Conservation (phyloP, 1,139 yeast species). For the Yamadazyma sp. region DNA sequence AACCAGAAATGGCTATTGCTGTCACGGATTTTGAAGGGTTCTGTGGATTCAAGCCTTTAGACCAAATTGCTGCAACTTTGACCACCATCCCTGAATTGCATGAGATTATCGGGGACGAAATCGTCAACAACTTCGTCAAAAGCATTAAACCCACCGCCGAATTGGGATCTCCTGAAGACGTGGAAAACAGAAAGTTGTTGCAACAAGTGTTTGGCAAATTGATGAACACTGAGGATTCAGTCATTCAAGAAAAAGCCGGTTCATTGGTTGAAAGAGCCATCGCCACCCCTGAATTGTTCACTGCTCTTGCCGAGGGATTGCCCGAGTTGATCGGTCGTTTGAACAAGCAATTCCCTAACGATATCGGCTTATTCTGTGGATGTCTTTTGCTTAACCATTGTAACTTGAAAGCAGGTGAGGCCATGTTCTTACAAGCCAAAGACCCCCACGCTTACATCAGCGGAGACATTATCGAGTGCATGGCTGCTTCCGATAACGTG, state of each 20-base stretch:
- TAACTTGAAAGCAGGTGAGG: constrained; percentile 83
- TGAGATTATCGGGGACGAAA: constrained; percentile 64
- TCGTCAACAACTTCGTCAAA: constrained; percentile 50
- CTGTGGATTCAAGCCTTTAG: constrained; percentile 94
- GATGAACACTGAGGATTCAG: constrained; percentile 70
- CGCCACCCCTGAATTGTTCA: constrained; percentile 48
- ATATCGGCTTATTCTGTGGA: constrained; percentile 94
- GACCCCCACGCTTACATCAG: constrained; percentile 97
- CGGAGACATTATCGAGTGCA: constrained; percentile 97
- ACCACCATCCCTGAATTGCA: constrained; percentile 72
- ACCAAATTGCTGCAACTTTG: constrained; percentile 68
- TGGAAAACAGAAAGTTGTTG: constrained; percentile 58
- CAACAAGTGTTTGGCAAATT: constrained; percentile 75
- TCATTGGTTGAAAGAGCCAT: constrained; percentile 63
- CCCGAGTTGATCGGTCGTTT: constrained; percentile 74
- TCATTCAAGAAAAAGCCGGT: constrained; percentile 55
- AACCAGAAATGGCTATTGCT: constrained; percentile 99
- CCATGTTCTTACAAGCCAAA: constrained; percentile 93
- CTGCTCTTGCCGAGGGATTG: constrained; percentile 45
- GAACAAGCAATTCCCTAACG: constrained; percentile 86
- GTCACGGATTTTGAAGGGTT: constrained; percentile 94
- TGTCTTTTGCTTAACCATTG: constrained; percentile 90
- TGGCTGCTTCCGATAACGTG: constrained; percentile 98
- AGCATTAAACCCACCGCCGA: constrained; percentile 49
- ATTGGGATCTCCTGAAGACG: constrained; percentile 48